phyloP scores from a whole-genome alignment of 257 asterid genomes.

The Penstemon eatonii region DNA sequence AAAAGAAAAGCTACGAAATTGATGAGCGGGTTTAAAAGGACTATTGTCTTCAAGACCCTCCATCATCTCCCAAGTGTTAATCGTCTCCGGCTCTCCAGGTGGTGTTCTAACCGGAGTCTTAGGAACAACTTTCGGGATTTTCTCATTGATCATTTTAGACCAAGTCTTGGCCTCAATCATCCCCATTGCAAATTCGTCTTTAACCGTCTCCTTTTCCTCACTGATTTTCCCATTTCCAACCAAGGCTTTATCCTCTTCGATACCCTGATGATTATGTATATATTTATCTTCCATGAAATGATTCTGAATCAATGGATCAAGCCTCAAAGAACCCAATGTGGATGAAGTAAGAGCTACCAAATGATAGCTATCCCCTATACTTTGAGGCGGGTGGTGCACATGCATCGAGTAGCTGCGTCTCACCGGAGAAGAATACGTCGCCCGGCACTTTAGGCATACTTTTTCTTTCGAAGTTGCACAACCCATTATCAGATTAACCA shows the following conservation, averaged over 20 bases:
- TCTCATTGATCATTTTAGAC: constrained; percentile 74
- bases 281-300: constrained; percentile 18
- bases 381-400: constrained; percentile 47
- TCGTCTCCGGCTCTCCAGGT: constrained; percentile 86
- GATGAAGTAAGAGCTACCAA: constrained; percentile 80
- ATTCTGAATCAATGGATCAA: constrained; percentile 49
- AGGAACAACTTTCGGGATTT: constrained; percentile 65
- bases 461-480: constrained; percentile 71
- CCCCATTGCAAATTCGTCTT: constrained; percentile 69
- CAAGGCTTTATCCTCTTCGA: constrained; percentile 28
- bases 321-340: constrained; percentile 76
- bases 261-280: constrained; percentile 25
- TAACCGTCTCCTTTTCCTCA: constrained; percentile 22
- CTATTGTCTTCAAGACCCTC: constrained; percentile 77
- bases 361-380: constrained; percentile 53
- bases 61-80: constrained; percentile 93
- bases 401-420: constrained; percentile 78
- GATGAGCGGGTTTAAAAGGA: constrained; percentile 47
- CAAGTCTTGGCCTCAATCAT: constrained; percentile 81
- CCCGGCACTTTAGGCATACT: constrained; percentile 68
- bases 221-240: constrained; percentile 1
- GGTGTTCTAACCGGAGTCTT: constrained; percentile 64
- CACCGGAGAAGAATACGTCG: constrained; percentile 56
- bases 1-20: constrained; percentile 76
- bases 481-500: constrained; percentile 52